Evolutionary conservation across 345 rosid genomes (phyloP), one percentile per base, ranked within the genome.

Genomic region (Turnera subulata): DNA sequence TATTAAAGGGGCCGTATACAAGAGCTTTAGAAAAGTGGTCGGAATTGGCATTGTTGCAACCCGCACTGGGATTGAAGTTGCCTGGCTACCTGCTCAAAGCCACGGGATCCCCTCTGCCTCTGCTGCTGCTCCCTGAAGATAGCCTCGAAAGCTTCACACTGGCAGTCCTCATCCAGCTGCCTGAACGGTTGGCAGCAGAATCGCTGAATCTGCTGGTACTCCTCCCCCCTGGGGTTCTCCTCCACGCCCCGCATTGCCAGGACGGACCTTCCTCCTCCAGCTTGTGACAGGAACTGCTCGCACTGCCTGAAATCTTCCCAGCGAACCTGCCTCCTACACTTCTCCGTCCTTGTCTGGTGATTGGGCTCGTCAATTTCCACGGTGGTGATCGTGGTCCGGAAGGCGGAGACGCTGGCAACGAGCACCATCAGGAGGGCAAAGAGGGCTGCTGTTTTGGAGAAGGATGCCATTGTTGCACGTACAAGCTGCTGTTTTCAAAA

Each of bases 141-240:
- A 23, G 10, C 20, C 21, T 16, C 11, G 4, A 55, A n/a, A 3
- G 59, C 48, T 17, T 55, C 59, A 16, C 35, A 39, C 47, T 23
- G 46, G 37, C 59, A 55, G 22, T 20, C 23, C 6, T 22, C 9
- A 5, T 35, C 56, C 21, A 53, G 12, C 33, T 11, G 14, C 21
- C 45, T 40, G 1, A 55, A 6, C 16, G 21, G 21, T 32, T 24
- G 19, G 59, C 37, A 55, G 47, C 59, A 55, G n/a, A n/a, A n/a
- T 22, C 21, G 37, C 37, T 16, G 19, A n/a, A 55, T 16, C 1
- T 21, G 59, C 26, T 22, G 40, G 6, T 22, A 19, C 11, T 21
- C 29, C 19, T 14, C 40, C 42, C 13, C 10, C 23, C 17, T 10
- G 40, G 20, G 40, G 6, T 22, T 18, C 11, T 21, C 29, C 19